phyloP scores from a whole-genome alignment of 1,139 yeast genomes.

The Saccharomyces hybrid region DNA sequence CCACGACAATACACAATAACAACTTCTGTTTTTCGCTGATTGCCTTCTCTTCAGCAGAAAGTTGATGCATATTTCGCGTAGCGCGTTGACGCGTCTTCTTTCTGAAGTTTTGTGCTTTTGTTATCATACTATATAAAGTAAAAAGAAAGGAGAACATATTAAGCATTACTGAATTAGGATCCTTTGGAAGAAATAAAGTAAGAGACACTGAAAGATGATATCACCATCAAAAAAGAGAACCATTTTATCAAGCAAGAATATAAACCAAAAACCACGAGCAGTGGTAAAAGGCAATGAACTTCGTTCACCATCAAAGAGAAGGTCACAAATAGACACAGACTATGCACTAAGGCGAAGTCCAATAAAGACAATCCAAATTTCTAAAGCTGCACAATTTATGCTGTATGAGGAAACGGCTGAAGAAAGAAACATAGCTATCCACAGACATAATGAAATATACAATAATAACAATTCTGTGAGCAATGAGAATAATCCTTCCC shows the following conservation, averaged over 20 bases:
- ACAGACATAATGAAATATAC: conserved; percentile 11
- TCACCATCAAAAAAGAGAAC: not conserved
- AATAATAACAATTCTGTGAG: conserved; percentile 1
- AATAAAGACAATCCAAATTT: conserved; percentile 6
- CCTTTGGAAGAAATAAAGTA: not conserved
- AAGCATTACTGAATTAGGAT: not conserved
- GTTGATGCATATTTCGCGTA: not conserved
- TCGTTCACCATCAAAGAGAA: conserved; percentile 10
- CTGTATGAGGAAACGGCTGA: conserved; percentile 19
- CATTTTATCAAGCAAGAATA: not conserved
- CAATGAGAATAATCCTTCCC: conserved; percentile 16
- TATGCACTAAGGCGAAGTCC: conserved; percentile 16
- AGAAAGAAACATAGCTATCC: conserved; percentile 13
- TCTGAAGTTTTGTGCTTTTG: not conserved
- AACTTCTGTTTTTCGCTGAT: not conserved
- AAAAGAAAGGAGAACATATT: not conserved
- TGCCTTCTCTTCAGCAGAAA: not conserved
- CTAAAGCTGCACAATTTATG: conserved; percentile 8
- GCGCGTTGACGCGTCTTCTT: not conserved
- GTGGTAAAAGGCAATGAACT: not conserved
- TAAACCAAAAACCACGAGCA: not conserved
- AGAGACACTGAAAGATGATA: not conserved
- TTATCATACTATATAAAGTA: not conserved
- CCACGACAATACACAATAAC: not conserved
- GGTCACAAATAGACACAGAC: conserved; percentile 10